Evolutionary conservation across 805 yeast genomes (phyloP).

Genomic region (Babjeviella inositovora): DNA sequence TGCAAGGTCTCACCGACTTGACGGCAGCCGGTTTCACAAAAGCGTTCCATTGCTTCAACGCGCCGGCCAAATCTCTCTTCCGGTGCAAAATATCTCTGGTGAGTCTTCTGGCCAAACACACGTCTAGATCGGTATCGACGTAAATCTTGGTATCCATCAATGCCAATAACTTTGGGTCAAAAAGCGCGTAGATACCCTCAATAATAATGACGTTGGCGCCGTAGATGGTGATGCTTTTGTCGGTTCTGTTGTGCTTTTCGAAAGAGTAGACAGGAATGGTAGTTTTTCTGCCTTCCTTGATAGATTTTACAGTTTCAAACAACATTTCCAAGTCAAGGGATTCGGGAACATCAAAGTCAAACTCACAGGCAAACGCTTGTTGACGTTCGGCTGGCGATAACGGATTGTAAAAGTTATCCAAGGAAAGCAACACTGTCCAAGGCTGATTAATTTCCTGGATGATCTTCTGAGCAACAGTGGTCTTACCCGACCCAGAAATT

Average conservation of each 20-base stretch:
- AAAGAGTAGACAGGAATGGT: constrained; percentile 63
- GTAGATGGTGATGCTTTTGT: constrained; percentile 57
- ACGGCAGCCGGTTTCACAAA: constrained; percentile 91
- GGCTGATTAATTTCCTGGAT: constrained; percentile 72
- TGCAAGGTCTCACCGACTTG: constrained; percentile 55
- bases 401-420: constrained; percentile 85
- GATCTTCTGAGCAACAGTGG: constrained; percentile 76
- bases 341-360: constrained; percentile 80
- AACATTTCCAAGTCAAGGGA: constrained; percentile 70
- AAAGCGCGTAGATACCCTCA: constrained; percentile 82
- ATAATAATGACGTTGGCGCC: constrained; percentile 90
- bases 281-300: constrained; percentile 58
- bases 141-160: constrained; percentile 78
- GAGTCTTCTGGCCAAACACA: constrained; percentile 79
- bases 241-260: constrained; percentile 41
- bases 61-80: constrained; percentile 73
- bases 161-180: constrained; percentile 49
- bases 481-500: constrained; percentile 82
- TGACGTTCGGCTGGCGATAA: constrained; percentile 42
- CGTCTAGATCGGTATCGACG: constrained; percentile 88
- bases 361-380: constrained; percentile 52
- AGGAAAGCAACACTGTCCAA: constrained; percentile 81
- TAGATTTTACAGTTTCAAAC: constrained; percentile 38
- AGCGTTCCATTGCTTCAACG: constrained; percentile 76
- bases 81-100: constrained; percentile 76